phyloP scores from a whole-genome alignment of 345 rosid species.

The Camelina hispida region DNA sequence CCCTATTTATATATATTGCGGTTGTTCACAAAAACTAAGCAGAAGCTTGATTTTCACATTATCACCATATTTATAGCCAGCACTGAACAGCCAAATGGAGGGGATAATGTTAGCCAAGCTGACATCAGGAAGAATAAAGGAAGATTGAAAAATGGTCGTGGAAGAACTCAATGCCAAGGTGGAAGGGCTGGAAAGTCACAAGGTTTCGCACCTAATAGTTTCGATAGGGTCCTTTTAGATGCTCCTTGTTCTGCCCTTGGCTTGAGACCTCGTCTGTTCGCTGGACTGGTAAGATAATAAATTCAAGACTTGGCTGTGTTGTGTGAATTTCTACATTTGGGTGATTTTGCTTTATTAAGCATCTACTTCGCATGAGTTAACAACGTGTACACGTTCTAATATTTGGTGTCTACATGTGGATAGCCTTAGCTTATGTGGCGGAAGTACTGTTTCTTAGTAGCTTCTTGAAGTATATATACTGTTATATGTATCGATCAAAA shows the following conservation, averaged over 20 bases:
- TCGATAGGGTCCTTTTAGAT: constrained; percentile 93
- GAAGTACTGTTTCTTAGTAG: neutral
- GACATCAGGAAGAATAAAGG: constrained; percentile 69
- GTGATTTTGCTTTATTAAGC: neutral
- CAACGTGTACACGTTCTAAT: neutral
- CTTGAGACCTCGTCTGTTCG: constrained; percentile 89
- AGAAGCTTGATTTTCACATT: constrained; percentile 39
- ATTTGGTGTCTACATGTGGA: constrained; percentile 12
- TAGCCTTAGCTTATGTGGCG: neutral
- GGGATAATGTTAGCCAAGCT: constrained; percentile 64
- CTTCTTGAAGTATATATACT: constrained; percentile 17
- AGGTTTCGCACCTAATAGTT: constrained; percentile 84
- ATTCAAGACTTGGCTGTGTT: constrained; percentile 3
- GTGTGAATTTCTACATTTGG: constrained; percentile 8
- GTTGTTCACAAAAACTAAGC: neutral
- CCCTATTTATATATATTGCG: neutral
- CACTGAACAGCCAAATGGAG: constrained; percentile 59
- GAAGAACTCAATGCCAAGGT: constrained; percentile 82
- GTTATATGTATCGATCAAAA: neutral
- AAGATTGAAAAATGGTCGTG: constrained; percentile 87
- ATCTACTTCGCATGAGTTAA: neutral
- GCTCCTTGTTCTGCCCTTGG: constrained; percentile 99
- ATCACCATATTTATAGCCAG: constrained; percentile 55
- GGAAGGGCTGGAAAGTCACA: constrained; percentile 77
- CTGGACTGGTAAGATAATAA: constrained; percentile 67